Evolutionary conservation across 306 rosid genomes (phyloP).

Genomic region (Astragalus glycyphyllos): DNA sequence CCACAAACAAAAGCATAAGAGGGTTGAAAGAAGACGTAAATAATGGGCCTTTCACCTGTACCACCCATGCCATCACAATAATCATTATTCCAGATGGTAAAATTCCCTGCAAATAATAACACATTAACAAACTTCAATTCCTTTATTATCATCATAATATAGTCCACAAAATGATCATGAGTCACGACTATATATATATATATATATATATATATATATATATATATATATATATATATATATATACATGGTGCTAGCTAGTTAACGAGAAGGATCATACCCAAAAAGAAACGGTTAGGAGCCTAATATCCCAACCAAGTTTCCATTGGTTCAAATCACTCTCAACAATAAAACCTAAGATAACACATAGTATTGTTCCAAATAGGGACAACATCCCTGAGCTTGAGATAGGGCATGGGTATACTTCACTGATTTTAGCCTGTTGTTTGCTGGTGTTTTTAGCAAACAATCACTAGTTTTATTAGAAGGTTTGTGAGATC

Average conservation of each 20-base stretch:
- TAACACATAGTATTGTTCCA: conserved; percentile 54
- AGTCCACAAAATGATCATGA: too few species aligned
- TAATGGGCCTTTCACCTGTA: conserved; percentile 41
- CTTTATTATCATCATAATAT: neutral
- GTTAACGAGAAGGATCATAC: neutral
- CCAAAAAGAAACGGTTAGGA: conserved; percentile 49
- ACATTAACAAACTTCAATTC: neutral
- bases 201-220: too few species aligned
- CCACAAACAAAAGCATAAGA: conserved; percentile 58
- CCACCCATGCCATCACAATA: conserved; percentile 34
- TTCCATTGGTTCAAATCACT: conserved; percentile 68
- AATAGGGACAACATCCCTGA: conserved; percentile 58
- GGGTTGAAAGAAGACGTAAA: conserved; percentile 46
- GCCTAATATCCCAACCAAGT: conserved; percentile 72
- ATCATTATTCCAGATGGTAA: conserved; percentile 28
- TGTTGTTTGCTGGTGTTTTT: too few species aligned
- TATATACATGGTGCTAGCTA: too few species aligned
- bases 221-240: too few species aligned
- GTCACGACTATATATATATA: too few species aligned
- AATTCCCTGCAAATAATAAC: conserved; percentile 35
- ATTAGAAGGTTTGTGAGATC: too few species aligned
- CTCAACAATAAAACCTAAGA: conserved; percentile 50
- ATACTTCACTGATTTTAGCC: conserved; percentile 57
- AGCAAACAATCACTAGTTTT: too few species aligned
- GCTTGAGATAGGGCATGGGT: conserved; percentile 57